phyloP scores from a whole-genome alignment of 1,284 basidiomycete genomes.

The Malassezia nana region DNA sequence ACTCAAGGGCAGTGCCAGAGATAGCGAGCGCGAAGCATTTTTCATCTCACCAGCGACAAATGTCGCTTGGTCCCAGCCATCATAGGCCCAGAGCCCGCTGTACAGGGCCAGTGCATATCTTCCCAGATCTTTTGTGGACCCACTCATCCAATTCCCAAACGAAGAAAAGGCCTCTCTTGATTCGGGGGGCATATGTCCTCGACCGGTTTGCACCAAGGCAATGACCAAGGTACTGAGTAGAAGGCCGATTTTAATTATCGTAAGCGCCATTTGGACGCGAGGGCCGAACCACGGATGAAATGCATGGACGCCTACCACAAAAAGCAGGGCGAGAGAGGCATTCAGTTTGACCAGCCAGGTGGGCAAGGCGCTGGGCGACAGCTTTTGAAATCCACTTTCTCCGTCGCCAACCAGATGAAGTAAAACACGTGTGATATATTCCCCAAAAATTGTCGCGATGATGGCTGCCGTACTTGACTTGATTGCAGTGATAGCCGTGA shows the following conservation, averaged over 20 bases:
- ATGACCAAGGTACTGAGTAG: constrained; percentile 50
- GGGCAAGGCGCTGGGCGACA: constrained; percentile 63
- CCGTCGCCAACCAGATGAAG: constrained; percentile 49
- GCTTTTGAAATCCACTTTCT: constrained; percentile 59
- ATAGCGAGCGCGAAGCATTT: constrained; percentile 63
- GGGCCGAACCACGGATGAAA: constrained; percentile 70
- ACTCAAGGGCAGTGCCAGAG: constrained; percentile 75
- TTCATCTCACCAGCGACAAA: constrained; percentile 84
- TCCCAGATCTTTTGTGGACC: constrained; percentile 66
- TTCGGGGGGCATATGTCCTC: constrained; percentile 51
- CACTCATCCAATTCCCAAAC: constrained; percentile 56
- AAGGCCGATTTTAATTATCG: constrained; percentile 63
- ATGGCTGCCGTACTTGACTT: constrained; percentile 57
- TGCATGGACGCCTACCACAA: constrained; percentile 68
- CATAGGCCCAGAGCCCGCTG: constrained; percentile 88
- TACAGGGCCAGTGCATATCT: constrained; percentile 86
- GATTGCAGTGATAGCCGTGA: constrained; percentile 49
- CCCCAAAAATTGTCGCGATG: constrained; percentile 54
- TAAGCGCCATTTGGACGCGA: constrained; percentile 72
- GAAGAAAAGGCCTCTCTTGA: constrained; percentile 26
- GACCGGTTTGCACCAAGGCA: constrained; percentile 62
- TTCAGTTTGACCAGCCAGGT: constrained; percentile 88
- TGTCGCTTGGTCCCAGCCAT: constrained; percentile 71
- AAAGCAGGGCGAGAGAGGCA: constrained; percentile 62
- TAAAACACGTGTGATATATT: constrained; percentile 65